A percentile compares a stretch with the other conserved stretches of the same genome.
phyloP scores from a whole-genome alignment of 257 asterid genomes.

The Solanum chiquidenum region DNA sequence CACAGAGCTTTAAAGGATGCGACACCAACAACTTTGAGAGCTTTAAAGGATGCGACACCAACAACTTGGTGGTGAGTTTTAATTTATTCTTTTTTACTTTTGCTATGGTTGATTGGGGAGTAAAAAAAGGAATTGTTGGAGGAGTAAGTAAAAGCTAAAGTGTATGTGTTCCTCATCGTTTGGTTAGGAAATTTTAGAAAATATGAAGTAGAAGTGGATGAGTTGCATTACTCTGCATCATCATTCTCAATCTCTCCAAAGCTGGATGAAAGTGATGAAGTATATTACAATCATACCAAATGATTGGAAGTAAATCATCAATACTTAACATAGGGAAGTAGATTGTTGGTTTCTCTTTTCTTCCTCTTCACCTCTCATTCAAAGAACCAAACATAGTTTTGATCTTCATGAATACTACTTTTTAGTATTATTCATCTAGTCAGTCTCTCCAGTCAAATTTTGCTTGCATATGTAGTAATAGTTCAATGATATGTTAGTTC shows the following conservation, averaged over 20 bases:
- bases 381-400: neutral
- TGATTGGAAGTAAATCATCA: neutral
- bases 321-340: neutral
- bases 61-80: conserved; percentile 49
- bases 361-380: neutral
- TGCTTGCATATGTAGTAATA: neutral
- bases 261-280: neutral
- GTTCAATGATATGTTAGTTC: neutral
- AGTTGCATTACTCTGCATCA: neutral
- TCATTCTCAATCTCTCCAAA: neutral
- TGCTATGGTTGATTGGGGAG: neutral
- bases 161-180: neutral
- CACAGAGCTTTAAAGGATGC: conserved; percentile 40
- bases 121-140: neutral
- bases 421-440: neutral
- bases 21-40: conserved; percentile 38
- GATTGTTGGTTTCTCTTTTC: neutral
- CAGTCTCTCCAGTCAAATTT: neutral
- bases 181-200: neutral
- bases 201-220: neutral
- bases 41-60: conserved; percentile 44
- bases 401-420: neutral
- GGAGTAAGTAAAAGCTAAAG: neutral
- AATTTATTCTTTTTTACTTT: neutral
- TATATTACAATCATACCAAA: neutral